phyloP scores from a whole-genome alignment of 176 grass and related monocot genomes.

The Zoysia japonica region DNA sequence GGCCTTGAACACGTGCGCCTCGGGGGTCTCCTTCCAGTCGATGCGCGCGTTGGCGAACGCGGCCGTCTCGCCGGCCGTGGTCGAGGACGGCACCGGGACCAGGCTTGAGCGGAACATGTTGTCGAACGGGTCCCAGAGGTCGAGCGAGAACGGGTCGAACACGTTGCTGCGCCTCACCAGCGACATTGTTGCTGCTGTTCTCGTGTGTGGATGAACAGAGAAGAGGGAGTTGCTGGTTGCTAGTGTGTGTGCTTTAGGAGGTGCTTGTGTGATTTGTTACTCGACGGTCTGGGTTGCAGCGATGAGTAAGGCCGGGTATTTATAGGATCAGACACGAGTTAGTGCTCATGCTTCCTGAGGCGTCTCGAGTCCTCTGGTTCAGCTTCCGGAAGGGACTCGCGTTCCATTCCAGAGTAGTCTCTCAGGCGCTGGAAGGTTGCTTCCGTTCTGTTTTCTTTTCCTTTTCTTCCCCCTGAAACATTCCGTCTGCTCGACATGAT shows the following conservation, averaged over 20 bases:
- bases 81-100: neutral
- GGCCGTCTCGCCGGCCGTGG: neutral
- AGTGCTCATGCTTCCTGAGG: neutral
- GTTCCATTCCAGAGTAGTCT: neutral
- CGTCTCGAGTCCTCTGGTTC: neutral
- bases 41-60: slow-evolving; percentile 9
- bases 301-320: neutral
- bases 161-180: slow-evolving; percentile 52
- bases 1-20: slow-evolving; percentile 61
- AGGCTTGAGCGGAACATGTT: neutral
- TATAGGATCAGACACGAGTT: neutral
- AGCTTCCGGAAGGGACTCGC: neutral
- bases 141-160: slow-evolving; percentile 77
- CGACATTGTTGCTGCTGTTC: neutral
- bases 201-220: neutral
- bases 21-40: slow-evolving; percentile 56
- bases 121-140: slow-evolving; percentile 61
- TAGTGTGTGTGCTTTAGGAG: neutral
- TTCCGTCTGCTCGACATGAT: neutral
- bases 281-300: neutral
- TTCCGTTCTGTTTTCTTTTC: neutral
- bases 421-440: neutral
- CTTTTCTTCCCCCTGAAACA: neutral
- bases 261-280: neutral
- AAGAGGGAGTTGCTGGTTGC: neutral